phyloP scores from a whole-genome alignment of 768 basidiomycete genomes.

The Phylloporus rhodoxanthus region DNA sequence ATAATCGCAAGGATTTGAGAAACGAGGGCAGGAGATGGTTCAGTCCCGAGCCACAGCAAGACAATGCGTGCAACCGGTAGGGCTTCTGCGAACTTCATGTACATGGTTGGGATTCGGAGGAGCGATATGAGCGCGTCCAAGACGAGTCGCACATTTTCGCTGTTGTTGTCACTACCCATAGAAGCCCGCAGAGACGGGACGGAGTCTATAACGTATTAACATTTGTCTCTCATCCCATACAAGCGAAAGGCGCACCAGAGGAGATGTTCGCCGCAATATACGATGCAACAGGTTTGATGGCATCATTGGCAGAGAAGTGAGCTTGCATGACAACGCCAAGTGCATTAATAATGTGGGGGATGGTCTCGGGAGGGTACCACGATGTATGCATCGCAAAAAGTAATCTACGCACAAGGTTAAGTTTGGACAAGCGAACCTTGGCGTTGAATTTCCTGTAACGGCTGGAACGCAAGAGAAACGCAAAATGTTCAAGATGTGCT shows the following conservation, averaged over 20 bases:
- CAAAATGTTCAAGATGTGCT: conserved; percentile 77
- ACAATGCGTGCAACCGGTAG: conserved; percentile 76
- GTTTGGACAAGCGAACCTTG: conserved; percentile 64
- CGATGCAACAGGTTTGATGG: conserved; percentile 80
- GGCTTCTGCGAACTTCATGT: conserved; percentile 64
- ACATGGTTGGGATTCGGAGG: conserved; percentile 49
- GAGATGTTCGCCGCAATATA: conserved; percentile 80
- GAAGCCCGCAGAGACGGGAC: conserved; percentile 4
- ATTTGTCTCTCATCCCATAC: neutral
- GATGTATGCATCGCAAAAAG: conserved; percentile 78
- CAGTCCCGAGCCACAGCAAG: conserved; percentile 73
- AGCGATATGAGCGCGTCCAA: conserved; percentile 59
- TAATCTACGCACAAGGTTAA: conserved; percentile 65
- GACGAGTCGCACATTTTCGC: conserved; percentile 61
- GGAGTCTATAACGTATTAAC: neutral
- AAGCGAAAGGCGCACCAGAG: conserved; percentile 40
- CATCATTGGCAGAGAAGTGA: conserved; percentile 65
- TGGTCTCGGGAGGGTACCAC: conserved; percentile 56
- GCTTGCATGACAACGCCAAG: conserved; percentile 57
- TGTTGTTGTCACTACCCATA: conserved; percentile 24
- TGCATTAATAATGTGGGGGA: conserved; percentile 50
- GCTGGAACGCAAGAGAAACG: conserved; percentile 64
- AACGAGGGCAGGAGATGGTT: conserved; percentile 56
- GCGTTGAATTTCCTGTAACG: conserved; percentile 74
- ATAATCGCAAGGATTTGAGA: conserved; percentile 58